A percentile compares a stretch with the other conserved stretches of the same genome.
Evolutionary conservation across 805 yeast genomes (phyloP).

Genomic region (Candida michaelii): DNA sequence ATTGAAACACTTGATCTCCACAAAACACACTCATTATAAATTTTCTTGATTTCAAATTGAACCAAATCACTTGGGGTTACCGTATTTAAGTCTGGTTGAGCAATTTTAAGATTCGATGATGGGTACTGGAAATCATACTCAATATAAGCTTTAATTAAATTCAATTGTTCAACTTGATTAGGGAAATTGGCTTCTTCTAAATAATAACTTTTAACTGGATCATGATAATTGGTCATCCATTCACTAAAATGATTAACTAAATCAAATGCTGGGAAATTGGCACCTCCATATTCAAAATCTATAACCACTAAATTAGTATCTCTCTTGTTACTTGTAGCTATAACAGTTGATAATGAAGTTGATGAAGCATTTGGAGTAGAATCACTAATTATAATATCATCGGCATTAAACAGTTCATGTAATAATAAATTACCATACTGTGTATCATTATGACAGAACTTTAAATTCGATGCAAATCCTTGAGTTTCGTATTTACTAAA

Average conservation of each 20-base stretch:
- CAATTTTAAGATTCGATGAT: conserved; percentile 27
- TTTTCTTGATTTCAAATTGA: conserved; percentile 44
- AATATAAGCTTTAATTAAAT: conserved; percentile 75
- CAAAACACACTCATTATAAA: conserved; percentile 62
- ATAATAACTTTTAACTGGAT: conserved; percentile 50
- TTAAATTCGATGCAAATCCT: conserved; percentile 49
- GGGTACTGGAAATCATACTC: conserved; percentile 51
- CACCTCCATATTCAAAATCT: conserved; percentile 94
- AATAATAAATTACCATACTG: conserved; percentile 92
- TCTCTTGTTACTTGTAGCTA: conserved; percentile 30
- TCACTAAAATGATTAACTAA: conserved; percentile 91
- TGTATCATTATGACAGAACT: conserved; percentile 93
- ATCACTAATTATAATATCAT: conserved; percentile 29
- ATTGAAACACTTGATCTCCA: conserved; percentile 84
- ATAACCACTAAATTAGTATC: conserved; percentile 76
- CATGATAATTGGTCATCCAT: conserved; percentile 95
- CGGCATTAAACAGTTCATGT: conserved; percentile 52
- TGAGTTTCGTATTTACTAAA: conserved; percentile 46
- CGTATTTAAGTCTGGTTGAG: conserved; percentile 13
- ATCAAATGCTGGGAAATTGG: conserved; percentile 86
- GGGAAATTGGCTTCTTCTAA: conserved; percentile 66
- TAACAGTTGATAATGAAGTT: conserved; percentile 16
- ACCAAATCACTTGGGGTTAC: conserved; percentile 23
- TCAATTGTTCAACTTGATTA: conserved; percentile 60
- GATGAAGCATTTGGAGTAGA: conserved; percentile 7